Evolutionary conservation across 805 yeast genomes (phyloP).

Genomic region (Metschnikowia peoriensis): DNA sequence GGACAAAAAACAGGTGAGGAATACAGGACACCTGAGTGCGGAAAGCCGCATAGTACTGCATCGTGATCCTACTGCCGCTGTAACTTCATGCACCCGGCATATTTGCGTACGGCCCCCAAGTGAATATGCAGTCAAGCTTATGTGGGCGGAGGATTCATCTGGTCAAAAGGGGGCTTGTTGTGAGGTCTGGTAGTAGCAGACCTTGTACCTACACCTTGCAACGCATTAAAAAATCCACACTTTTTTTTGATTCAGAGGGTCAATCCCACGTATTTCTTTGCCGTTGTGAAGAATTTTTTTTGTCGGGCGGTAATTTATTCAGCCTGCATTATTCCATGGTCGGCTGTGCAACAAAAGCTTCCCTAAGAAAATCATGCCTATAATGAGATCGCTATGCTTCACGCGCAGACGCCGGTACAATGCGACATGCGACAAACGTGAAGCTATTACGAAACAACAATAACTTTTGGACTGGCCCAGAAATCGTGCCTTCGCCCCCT

Average conservation of each 20-base stretch:
- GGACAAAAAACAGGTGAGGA: background rate
- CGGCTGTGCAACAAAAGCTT: conserved; percentile 1
- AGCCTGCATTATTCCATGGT: too few relatives aligned
- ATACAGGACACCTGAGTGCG: background rate
- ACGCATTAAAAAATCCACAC: too few relatives aligned
- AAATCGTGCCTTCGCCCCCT: background rate
- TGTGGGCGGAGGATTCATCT: background rate
- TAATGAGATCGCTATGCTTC: conserved; percentile 1
- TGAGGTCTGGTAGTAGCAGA: too few relatives aligned
- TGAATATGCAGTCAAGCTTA: background rate
- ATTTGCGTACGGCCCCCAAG: background rate
- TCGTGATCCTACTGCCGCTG: background rate
- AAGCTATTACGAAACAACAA: background rate
- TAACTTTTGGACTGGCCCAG: background rate
- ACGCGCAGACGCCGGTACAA: background rate
- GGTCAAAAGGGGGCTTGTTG: background rate
- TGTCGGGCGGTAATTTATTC: too few relatives aligned
- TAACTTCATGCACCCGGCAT: background rate
- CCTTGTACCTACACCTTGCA: too few relatives aligned
- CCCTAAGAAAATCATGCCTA: background rate
- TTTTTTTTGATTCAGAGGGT: too few relatives aligned
- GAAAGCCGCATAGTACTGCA: background rate
- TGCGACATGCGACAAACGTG: background rate
- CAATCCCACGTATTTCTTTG: too few relatives aligned
- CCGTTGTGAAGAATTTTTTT: too few relatives aligned